Percentiles rank a stretch among this genome's conserved stretches.
These are phyloP conservation scores for Aspergillus nanangensis DNA, from an alignment of 495 filamentous ascomycete genomes.

Conservation along the genomic window DNA sequence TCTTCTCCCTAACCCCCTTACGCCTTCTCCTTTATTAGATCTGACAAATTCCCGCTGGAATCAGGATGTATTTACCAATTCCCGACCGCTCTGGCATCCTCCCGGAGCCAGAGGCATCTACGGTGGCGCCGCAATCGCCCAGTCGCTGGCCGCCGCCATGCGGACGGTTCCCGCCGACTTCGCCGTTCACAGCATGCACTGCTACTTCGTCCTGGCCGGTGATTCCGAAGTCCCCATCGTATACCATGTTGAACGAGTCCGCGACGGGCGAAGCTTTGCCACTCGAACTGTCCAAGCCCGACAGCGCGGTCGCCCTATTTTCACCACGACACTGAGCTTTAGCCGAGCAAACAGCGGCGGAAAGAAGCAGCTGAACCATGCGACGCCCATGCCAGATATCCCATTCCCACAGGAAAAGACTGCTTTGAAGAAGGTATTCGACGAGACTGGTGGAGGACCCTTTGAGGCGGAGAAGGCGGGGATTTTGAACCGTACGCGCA, in stretches of 20 bases:
- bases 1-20: not conserved
- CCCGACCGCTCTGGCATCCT: constrained; percentile 84
- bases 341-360: constrained; percentile 66
- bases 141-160: constrained; percentile 84
- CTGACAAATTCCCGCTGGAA: not conserved
- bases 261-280: constrained; percentile 84
- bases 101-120: constrained; percentile 88
- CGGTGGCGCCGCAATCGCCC: constrained; percentile 88
- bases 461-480: constrained; percentile 39
- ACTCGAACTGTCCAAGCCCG: constrained; percentile 94
- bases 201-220: constrained; percentile 95
- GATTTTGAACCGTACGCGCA: constrained; percentile 38
- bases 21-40: constrained; percentile 1
- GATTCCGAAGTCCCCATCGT: constrained; percentile 79
- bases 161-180: constrained; percentile 76
- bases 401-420: constrained; percentile 19
- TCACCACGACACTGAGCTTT: constrained; percentile 92
- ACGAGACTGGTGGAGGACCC: constrained; percentile 32
- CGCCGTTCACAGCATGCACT: constrained; percentile 91
- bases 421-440: constrained; percentile 19
- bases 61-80: constrained; percentile 90
- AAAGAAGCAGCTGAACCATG: constrained; percentile 48
- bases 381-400: constrained; percentile 27
- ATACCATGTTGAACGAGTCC: constrained; percentile 88
- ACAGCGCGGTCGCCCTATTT: constrained; percentile 85